These are phyloP conservation scores for Daphne laureola DNA, from an alignment of 441 rosid species.

Conservation along the genomic window DNA sequence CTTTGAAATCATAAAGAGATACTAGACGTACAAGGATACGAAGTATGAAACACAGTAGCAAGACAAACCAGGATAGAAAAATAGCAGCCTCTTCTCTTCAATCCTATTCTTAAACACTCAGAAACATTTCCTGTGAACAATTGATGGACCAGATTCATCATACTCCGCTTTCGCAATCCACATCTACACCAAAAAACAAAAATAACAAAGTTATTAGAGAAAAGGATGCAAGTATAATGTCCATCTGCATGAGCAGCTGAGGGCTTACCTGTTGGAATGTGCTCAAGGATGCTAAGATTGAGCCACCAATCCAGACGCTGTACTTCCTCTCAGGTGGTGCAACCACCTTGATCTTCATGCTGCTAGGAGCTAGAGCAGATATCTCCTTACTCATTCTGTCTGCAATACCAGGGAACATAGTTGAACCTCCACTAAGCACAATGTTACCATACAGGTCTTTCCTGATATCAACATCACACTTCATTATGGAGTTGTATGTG, in stretches of 20 bases:
- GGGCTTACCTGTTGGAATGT: conserved; percentile 76
- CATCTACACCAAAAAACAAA: conserved; percentile 47
- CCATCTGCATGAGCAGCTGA: no score
- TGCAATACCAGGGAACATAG: conserved; percentile 74
- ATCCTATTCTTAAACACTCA: conserved; percentile 28
- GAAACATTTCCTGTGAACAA: conserved; percentile 93
- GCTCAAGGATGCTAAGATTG: conserved; percentile 83
- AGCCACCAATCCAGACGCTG: conserved; percentile 90
- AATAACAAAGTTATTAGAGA: no score
- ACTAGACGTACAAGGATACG: background rate
- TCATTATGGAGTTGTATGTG: conserved; percentile 80
- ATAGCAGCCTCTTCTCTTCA: background rate
- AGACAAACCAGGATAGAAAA: no score
- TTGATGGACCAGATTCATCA: conserved; percentile 89
- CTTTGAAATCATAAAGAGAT: no score
- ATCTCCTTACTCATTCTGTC: conserved; percentile 87
- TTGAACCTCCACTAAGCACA: conserved; percentile 58
- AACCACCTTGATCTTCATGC: conserved; percentile 78
- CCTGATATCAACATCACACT: conserved; percentile 84
- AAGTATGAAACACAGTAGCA: no score
- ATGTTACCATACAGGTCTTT: conserved; percentile 57
- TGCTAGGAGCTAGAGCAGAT: conserved; percentile 65
- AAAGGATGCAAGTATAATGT: no score
- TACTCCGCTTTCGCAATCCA: conserved; percentile 97
- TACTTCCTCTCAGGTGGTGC: conserved; percentile 84